These are phyloP conservation scores for Pyrenochaeta sp. DNA, from an alignment of 2,329 filamentous ascomycete genomes.

Conservation along the genomic window DNA sequence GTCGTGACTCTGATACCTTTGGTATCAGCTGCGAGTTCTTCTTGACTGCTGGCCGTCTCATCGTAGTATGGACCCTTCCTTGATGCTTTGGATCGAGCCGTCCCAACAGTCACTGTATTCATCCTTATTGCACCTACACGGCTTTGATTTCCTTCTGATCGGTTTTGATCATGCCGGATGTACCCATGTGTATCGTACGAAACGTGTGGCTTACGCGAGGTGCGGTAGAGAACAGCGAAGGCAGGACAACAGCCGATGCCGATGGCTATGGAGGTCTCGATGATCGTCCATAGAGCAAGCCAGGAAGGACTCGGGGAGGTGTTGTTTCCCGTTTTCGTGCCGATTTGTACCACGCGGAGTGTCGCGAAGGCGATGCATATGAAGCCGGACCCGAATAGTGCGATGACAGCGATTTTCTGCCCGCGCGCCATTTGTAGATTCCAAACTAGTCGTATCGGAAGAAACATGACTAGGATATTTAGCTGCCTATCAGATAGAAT, in stretches of 20 bases:
- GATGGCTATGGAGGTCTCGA: slow-evolving; percentile 44
- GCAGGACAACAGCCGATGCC: slow-evolving; percentile 35
- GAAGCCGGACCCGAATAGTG: slow-evolving; percentile 33
- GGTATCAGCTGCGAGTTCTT: slow-evolving; percentile 14
- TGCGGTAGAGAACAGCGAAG: slow-evolving; percentile 27
- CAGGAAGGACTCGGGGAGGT: slow-evolving; percentile 39
- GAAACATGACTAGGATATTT: slow-evolving; percentile 44
- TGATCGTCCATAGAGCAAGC: slow-evolving; percentile 48
- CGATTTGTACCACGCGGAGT: slow-evolving; percentile 43
- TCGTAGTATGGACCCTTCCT: slow-evolving; percentile 11
- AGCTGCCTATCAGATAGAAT: background rate
- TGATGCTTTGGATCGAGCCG: background rate
- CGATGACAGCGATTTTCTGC: slow-evolving; percentile 47
- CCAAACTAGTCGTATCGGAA: slow-evolving; percentile 50
- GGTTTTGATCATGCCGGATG: slow-evolving; percentile 14
- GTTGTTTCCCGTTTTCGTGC: slow-evolving; percentile 25
- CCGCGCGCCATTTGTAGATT: slow-evolving; percentile 42
- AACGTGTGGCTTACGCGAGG: slow-evolving; percentile 10
- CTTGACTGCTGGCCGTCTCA: slow-evolving; percentile 21
- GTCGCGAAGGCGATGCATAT: slow-evolving; percentile 33
- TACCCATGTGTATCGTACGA: slow-evolving; percentile 22
- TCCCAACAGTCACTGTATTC: background rate
- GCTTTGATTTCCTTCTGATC: slow-evolving; percentile 1
- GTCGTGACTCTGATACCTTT: slow-evolving; percentile 10
- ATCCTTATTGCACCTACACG: background rate